phyloP scores from a whole-genome alignment of 495 filamentous ascomycete species.

The Aspergillus diversus region DNA sequence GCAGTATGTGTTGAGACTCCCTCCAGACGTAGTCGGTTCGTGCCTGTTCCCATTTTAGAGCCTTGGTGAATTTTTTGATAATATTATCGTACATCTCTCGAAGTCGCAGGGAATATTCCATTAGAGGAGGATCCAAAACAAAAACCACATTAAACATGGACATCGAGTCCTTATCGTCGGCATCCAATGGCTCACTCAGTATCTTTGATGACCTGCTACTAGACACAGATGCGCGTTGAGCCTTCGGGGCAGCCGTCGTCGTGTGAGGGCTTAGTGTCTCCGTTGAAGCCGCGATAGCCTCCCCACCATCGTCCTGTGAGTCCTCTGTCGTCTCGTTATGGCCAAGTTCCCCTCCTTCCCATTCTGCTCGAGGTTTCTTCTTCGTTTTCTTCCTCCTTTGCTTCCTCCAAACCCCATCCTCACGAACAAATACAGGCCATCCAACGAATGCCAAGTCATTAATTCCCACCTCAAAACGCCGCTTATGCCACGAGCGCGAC shows the following conservation, averaged over 20 bases:
- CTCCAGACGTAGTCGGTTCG: constrained; percentile 85
- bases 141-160: constrained; percentile 98
- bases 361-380: constrained; percentile 44
- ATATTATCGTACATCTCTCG: constrained; percentile 85
- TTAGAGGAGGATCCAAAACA: constrained; percentile 75
- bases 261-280: constrained; percentile 36
- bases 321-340: constrained; percentile 50
- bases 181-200: constrained; percentile 45
- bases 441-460: constrained; percentile 85
- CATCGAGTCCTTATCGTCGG: constrained; percentile 68
- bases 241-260: constrained; percentile 32
- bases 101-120: constrained; percentile 74
- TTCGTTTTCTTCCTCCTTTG: constrained; percentile 64
- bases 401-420: constrained; percentile 88
- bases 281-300: constrained; percentile 37
- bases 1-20: constrained; percentile 77
- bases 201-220: constrained; percentile 42
- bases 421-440: constrained; percentile 82
- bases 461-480: constrained; percentile 81
- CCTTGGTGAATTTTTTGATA: constrained; percentile 85
- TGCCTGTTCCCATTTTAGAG: constrained; percentile 87
- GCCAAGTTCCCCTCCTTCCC: constrained; percentile 45
- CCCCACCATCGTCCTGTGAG: constrained; percentile 24
- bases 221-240: constrained; percentile 41
- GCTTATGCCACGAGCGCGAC: constrained; percentile 77